Evolutionary conservation across 139 green algal species (phyloP), one percentile per base, ranked within the genome.

Genomic region (Desmodesmus armatus): DNA sequence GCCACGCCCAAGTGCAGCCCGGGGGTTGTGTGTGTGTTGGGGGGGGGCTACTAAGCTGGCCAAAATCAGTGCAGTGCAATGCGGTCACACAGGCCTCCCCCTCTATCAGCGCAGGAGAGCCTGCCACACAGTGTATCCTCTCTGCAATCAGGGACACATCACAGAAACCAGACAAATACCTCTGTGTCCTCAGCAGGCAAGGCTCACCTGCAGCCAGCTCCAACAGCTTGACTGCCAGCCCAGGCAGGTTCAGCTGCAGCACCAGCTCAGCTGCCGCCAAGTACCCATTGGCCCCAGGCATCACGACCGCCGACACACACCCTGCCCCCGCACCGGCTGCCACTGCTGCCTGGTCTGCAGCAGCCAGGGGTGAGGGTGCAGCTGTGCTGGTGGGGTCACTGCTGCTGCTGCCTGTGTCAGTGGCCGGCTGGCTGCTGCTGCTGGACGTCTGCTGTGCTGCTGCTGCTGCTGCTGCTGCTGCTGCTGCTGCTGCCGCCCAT

Each of bases 211-310:
- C 62, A 44, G 78, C 78, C 27, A 84, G 78, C 1, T 84, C 63
- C 62, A 84, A 19, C 35, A 76, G 31, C 62, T 75, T 39, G 33
- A 31, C 31, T 5, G 62, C 78, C 35, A 84, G 31, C 1, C 25
- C 63, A 33, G 78, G 63, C 63, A 84, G 78, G 40, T 63, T 43
- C 11, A 84, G 62, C 39, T 43, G 41, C 33, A 84, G 23, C 2
- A 27, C 47, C 43, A 76, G 7, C 11, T 84, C 63, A 51, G 78
- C 78, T n/a, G 63, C 78, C 51, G 78, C 78, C 6, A 84, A 43
- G 44, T 84, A 84, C 40, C 78, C 78, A 58, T 84, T 84, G 31
- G 78, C 62, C 51, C 62, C 76, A 40, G 47, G 21, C 29, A 35
- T 44, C n/a, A 29, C 73, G n/a, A 44, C 6, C 71, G 4, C 43